Evolutionary conservation across 108 stramenopile genomes (phyloP), one percentile per base, ranked within the genome.

Genomic region (Mayamaea pseudoterrestris): DNA sequence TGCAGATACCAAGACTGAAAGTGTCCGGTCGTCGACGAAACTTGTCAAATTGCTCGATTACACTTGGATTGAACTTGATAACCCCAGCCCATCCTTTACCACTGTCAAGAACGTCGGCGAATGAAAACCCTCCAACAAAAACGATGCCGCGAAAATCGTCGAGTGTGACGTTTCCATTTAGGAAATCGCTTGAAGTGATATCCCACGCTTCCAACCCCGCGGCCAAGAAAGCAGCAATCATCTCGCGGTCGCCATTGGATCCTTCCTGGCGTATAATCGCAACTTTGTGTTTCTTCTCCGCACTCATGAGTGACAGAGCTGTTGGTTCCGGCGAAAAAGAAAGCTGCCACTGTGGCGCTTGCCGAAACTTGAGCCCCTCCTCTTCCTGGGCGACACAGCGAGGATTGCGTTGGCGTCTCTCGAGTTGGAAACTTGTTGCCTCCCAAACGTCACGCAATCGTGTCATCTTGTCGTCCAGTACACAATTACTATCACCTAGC

Each of bases 41-140:
- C 9, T 67, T 73, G 58, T 96, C 49, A 57, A 99, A 98, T 73
- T 96, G 93, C 57, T 89, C 66, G 63, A 72, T 80, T 5, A 99
- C 76, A 47, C 60, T 66, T 5, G 83, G 80, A 65, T 97, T 95
- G 80, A 94, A 97, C 53, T 83, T 90, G 78, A 99, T 96, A 45
- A 90, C 89, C 31, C 88, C 98, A 25, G 96, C 98, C 98, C 98
- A 99, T 34, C 98, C 98, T 64, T 99, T 99, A 50, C 92, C 98
- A 45, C 88, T 91, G 57, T 98, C 96, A 20, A 97, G 66, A 1
- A 97, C 95, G 55, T 99, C 98, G 11, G 96, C 98, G 50, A 93
- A 99, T 9, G 86, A 90, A 66, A 99, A 99, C 18, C 98, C 98
- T 22, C 98, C 98, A 25, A 95, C 95, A 55, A 95, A 97, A 13